Conservation (phyloP, 106 monocot species). For the Narthecium ossifragum region DNA sequence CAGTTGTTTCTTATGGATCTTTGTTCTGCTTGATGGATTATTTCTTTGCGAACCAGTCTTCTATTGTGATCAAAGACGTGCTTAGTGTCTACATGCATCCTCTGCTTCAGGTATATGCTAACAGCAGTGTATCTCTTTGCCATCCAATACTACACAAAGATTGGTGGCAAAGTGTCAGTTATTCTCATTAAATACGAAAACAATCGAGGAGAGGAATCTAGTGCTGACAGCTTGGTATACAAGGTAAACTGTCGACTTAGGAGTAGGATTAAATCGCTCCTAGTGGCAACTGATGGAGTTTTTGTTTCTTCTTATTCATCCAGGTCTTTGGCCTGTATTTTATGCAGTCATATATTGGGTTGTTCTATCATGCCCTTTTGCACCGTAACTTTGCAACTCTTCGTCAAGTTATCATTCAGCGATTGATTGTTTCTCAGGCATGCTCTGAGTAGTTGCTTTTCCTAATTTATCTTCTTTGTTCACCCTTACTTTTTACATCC, state of each 20-base stretch:
- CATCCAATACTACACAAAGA: conserved; percentile 87
- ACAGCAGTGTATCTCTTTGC: conserved; percentile 69
- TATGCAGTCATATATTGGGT: conserved; percentile 90
- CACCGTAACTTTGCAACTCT: conserved; percentile 66
- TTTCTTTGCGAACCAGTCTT: not conserved
- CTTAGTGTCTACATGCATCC: not conserved
- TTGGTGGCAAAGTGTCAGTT: conserved; percentile 80
- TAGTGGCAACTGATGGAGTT: too few relatives aligned
- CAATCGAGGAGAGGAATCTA: conserved; percentile 75
- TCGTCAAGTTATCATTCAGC: conserved; percentile 74
- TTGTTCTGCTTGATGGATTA: not conserved
- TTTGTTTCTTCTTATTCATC: conserved; percentile 11
- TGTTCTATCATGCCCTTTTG: conserved; percentile 79
- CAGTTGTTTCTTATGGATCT: too few relatives aligned
- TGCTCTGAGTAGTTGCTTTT: conserved; percentile 10
- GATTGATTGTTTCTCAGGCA: conserved; percentile 85
- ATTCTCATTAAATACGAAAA: conserved; percentile 72
- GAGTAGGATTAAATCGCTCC: too few relatives aligned
- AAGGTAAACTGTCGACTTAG: conserved; percentile 34
- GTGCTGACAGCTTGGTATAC: conserved; percentile 90
- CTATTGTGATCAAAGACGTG: not conserved
- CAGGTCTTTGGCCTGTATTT: conserved; percentile 97
- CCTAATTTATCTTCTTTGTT: not conserved
- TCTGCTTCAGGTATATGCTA: conserved; percentile 52
- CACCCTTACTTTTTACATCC: too few relatives aligned